phyloP scores from a whole-genome alignment of 176 grass and related monocot genomes.

The Carex pumila region DNA sequence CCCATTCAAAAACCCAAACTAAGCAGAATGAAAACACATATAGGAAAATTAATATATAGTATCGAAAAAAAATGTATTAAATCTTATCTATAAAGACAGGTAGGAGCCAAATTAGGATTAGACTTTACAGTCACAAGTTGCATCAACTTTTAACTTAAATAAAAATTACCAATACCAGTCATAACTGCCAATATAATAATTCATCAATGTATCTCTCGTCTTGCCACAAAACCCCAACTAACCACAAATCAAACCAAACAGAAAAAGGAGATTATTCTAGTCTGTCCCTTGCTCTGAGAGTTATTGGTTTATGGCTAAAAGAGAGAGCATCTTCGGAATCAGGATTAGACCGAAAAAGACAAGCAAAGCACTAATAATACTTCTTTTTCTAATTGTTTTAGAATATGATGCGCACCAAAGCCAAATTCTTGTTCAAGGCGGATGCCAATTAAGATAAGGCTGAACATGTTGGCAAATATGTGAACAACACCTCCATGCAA shows the following conservation, averaged over 20 bases:
- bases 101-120: neutral
- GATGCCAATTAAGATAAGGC: constrained; percentile 81
- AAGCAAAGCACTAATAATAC: neutral
- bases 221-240: neutral
- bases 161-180: neutral
- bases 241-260: neutral
- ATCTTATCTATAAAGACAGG: neutral
- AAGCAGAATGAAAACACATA: neutral
- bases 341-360: neutral
- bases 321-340: neutral
- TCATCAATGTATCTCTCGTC: neutral
- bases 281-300: neutral
- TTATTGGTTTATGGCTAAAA: neutral
- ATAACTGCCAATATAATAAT: neutral
- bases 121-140: neutral
- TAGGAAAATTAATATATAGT: neutral
- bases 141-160: neutral
- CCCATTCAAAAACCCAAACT: neutral
- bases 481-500: constrained; percentile 91
- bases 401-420: constrained; percentile 49
- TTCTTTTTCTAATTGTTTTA: neutral
- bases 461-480: constrained; percentile 83
- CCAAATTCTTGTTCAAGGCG: constrained; percentile 93
- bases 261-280: neutral
- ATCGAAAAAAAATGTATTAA: neutral